These are phyloP conservation scores for Boletus reticulatus DNA, from an alignment of 768 basidiomycete species.

Conservation along the genomic window DNA sequence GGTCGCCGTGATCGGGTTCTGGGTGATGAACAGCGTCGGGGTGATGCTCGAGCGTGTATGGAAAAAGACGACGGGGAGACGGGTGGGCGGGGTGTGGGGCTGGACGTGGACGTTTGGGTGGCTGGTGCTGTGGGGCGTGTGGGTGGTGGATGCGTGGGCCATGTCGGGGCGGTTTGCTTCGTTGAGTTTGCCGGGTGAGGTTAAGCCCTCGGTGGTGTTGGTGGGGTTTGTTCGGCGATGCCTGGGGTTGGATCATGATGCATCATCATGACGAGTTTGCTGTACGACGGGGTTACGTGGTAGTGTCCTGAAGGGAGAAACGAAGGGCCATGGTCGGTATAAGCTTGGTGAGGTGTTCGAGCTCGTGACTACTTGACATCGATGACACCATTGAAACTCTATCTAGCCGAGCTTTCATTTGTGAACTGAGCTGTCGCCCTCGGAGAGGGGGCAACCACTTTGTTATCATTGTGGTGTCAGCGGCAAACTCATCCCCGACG, in stretches of 20 bases:
- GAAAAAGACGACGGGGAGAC: slow-evolving; percentile 39
- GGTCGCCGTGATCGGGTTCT: slow-evolving; percentile 43
- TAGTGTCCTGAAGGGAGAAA: too few relatives aligned
- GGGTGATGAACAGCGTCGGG: slow-evolving; percentile 53
- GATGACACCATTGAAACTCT: too few relatives aligned
- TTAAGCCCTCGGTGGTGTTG: slow-evolving; percentile 5
- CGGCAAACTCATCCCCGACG: too few relatives aligned
- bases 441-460: too few relatives aligned
- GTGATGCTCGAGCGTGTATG: slow-evolving; percentile 48
- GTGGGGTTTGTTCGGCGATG: slow-evolving; percentile 23
- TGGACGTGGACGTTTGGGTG: slow-evolving; percentile 52
- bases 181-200: slow-evolving; percentile 8
- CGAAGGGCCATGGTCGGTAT: too few relatives aligned
- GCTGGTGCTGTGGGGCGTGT: slow-evolving; percentile 47
- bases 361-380: too few relatives aligned
- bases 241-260: neutral
- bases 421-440: too few relatives aligned
- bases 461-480: too few relatives aligned
- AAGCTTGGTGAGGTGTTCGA: too few relatives aligned
- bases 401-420: too few relatives aligned
- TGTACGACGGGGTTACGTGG: too few relatives aligned
- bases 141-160: slow-evolving; percentile 43
- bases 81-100: slow-evolving; percentile 47
- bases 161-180: slow-evolving; percentile 13
- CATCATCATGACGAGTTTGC: too few relatives aligned